Evolutionary conservation across 352 stramenopile species (phyloP).

Genomic region (Salisapilia sapeloensis): DNA sequence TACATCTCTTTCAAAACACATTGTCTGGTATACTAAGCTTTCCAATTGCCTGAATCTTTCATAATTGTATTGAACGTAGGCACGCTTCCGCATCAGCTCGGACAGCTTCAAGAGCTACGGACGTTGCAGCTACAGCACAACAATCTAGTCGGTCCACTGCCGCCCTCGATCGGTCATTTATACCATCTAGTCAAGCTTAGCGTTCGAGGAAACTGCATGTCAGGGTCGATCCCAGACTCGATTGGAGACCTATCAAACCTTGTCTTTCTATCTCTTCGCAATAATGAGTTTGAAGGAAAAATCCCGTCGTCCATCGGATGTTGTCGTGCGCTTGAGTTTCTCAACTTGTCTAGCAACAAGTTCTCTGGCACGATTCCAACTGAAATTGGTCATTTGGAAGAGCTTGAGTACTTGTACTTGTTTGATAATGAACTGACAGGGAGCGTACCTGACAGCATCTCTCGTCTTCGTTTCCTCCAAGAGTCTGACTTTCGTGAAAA

Average conservation of each 20-base stretch:
- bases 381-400: conserved; percentile 44
- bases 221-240: conserved; percentile 28
- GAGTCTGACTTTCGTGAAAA: conserved; percentile 72
- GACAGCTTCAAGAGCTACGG: conserved; percentile 32
- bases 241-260: conserved; percentile 53
- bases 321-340: conserved; percentile 68
- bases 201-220: conserved; percentile 63
- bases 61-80: conserved; percentile 4
- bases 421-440: conserved; percentile 75
- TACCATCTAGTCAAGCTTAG: conserved; percentile 48
- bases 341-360: conserved; percentile 75
- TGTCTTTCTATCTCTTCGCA: conserved; percentile 71
- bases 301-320: conserved; percentile 52
- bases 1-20: conserved; percentile 68
- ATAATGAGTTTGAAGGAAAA: conserved; percentile 47
- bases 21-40: conserved; percentile 15
- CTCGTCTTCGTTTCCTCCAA: conserved; percentile 61
- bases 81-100: conserved; percentile 27
- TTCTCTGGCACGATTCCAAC: conserved; percentile 52
- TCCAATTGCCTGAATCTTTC: not conserved
- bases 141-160: conserved; percentile 40
- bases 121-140: conserved; percentile 75
- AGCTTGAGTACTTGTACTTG: conserved; percentile 73
- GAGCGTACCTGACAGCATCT: conserved; percentile 37
- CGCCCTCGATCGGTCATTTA: conserved; percentile 29